Evolutionary conservation across 805 yeast genomes (phyloP).

Genomic region (Diddensiella transvaalensis): DNA sequence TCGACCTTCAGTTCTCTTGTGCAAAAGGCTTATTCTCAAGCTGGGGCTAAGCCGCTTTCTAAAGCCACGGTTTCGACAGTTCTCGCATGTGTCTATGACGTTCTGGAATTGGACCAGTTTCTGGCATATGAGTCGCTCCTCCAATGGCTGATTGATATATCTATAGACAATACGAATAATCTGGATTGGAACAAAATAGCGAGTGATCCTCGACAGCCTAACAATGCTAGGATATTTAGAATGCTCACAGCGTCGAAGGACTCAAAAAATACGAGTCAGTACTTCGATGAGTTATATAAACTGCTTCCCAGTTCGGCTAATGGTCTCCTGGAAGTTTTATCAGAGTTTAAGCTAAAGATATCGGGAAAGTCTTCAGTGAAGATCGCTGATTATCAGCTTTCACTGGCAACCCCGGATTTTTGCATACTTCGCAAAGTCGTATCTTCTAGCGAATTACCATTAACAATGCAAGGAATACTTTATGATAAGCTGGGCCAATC

Average conservation of each 20-base stretch:
- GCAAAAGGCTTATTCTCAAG: not conserved
- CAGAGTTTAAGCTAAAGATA: not conserved
- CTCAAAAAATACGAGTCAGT: not conserved
- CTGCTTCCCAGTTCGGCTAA: not conserved
- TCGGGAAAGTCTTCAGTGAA: not conserved
- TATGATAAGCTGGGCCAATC: conserved; percentile 4
- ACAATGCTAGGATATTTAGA: not conserved
- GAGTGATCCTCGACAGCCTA: not conserved
- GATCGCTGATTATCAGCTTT: not conserved
- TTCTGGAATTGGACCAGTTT: not conserved
- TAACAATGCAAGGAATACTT: not conserved
- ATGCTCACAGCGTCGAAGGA: not conserved
- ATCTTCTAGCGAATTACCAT: conserved; percentile 6
- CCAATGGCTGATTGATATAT: not conserved
- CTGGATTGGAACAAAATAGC: not conserved
- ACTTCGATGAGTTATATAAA: not conserved
- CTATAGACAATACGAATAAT: not conserved
- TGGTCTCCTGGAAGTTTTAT: not conserved
- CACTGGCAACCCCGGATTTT: conserved; percentile 3
- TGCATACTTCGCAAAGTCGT: not conserved
- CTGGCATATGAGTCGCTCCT: not conserved
- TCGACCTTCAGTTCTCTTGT: not conserved
- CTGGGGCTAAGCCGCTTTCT: not conserved
- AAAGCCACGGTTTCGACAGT: not conserved
- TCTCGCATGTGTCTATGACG: not conserved